phyloP scores from a whole-genome alignment of 495 filamentous ascomycete genomes.

The Penicillium verhagenii region DNA sequence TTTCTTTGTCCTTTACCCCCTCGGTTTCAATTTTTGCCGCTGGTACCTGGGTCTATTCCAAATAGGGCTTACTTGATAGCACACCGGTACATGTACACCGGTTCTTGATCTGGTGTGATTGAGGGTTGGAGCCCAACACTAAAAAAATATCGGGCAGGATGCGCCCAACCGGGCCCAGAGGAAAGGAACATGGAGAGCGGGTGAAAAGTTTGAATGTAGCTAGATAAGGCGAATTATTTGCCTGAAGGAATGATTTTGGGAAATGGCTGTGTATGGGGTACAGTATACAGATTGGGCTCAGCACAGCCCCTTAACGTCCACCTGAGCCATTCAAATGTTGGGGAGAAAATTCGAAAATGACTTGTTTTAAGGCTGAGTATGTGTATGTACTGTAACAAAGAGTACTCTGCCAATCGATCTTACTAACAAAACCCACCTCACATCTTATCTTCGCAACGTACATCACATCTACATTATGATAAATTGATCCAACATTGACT shows the following conservation, averaged over 20 bases:
- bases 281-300: not conserved
- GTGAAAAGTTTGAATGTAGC: constrained; percentile 4
- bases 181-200: constrained; percentile 8
- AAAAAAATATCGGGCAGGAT: constrained; percentile 13
- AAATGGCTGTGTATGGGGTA: not conserved
- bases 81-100: not conserved
- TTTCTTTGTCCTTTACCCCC: too few relatives aligned
- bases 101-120: not conserved
- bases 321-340: too few relatives aligned
- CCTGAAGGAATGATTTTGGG: not conserved
- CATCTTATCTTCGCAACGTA: not conserved
- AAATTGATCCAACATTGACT: not conserved
- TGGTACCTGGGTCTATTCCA: constrained; percentile 9
- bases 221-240: not conserved
- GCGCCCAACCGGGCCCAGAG: constrained; percentile 17
- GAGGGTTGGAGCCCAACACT: constrained; percentile 5
- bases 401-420: too few relatives aligned
- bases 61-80: not conserved
- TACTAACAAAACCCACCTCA: not conserved
- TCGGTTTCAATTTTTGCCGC: not conserved
- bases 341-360: too few relatives aligned
- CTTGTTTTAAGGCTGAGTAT: too few relatives aligned
- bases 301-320: not conserved
- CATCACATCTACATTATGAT: not conserved
- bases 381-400: too few relatives aligned